phyloP scores from a whole-genome alignment of 225 moss, liverwort and hornwort species.

The Sphagnum tenellum region DNA sequence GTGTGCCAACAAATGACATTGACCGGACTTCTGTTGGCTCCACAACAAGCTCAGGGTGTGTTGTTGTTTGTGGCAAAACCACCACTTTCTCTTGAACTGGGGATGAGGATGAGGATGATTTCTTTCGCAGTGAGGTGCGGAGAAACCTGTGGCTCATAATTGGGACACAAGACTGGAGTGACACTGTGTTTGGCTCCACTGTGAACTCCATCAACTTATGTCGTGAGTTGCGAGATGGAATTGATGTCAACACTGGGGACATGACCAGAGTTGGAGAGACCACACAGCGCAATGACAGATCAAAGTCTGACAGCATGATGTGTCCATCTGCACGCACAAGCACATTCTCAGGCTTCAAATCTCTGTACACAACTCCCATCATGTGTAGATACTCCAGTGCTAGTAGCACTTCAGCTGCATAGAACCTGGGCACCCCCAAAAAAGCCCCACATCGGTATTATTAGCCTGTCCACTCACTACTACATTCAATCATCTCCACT shows the following conservation, averaged over 20 bases:
- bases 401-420: slow-evolving; percentile 83
- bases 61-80: too few relatives aligned
- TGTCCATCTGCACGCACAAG: slow-evolving; percentile 91
- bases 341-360: slow-evolving; percentile 91
- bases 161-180: slow-evolving; percentile 50
- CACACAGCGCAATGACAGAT: slow-evolving; percentile 67
- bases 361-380: slow-evolving; percentile 99
- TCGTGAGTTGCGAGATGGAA: slow-evolving; percentile 19
- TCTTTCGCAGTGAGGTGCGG: slow-evolving; percentile 22
- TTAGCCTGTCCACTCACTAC: too few relatives aligned
- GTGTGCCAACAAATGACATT: slow-evolving; percentile 97
- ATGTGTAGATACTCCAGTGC: slow-evolving; percentile 94
- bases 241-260: slow-evolving; percentile 14
- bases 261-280: slow-evolving; percentile 79
- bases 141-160: slow-evolving; percentile 59
- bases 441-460: too few relatives aligned
- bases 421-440: slow-evolving; percentile 44
- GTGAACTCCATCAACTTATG: slow-evolving; percentile 25
- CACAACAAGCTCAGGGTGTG: slow-evolving; percentile 71
- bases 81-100: slow-evolving; percentile 23
- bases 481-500: too few relatives aligned
- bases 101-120: slow-evolving; percentile 4
- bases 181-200: slow-evolving; percentile 39
- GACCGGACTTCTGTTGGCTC: slow-evolving; percentile 91
- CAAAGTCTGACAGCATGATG: slow-evolving; percentile 98